Conservation (phyloP, 257 asterid species). For the Lycium barbarum region DNA sequence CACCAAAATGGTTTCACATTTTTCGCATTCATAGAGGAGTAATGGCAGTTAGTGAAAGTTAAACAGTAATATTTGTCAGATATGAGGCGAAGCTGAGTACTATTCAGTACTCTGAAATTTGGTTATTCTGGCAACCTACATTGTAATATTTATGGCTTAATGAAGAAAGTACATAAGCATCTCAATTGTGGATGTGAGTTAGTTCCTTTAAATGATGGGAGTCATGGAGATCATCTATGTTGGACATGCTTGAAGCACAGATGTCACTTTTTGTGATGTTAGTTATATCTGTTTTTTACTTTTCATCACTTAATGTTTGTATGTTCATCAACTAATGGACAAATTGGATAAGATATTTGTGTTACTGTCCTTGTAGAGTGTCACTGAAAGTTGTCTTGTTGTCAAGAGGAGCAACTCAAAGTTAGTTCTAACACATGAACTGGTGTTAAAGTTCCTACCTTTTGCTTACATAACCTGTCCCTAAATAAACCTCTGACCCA, state of each 20-base stretch:
- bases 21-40: neutral
- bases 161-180: neutral
- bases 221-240: neutral
- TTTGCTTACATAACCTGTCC: neutral
- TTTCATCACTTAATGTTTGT: neutral
- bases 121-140: conserved; percentile 1
- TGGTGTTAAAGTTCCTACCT: neutral
- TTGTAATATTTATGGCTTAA: neutral
- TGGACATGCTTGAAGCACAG: conserved; percentile 11
- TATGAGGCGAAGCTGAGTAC: neutral
- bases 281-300: neutral
- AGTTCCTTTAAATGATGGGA: neutral
- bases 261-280: neutral
- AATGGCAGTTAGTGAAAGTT: neutral
- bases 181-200: neutral
- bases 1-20: conserved; percentile 1
- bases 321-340: neutral
- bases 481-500: conserved; percentile 16
- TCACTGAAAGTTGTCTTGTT: conserved; percentile 21
- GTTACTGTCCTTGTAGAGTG: neutral
- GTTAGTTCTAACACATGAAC: neutral
- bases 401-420: conserved; percentile 9
- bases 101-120: neutral
- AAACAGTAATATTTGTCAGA: neutral
- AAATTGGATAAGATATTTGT: conserved; percentile 15